Percentiles rank a stretch among this genome's conserved stretches.
Evolutionary conservation across 2,329 filamentous ascomycete species (phyloP).

Genomic region (Seiridium cupressi): DNA sequence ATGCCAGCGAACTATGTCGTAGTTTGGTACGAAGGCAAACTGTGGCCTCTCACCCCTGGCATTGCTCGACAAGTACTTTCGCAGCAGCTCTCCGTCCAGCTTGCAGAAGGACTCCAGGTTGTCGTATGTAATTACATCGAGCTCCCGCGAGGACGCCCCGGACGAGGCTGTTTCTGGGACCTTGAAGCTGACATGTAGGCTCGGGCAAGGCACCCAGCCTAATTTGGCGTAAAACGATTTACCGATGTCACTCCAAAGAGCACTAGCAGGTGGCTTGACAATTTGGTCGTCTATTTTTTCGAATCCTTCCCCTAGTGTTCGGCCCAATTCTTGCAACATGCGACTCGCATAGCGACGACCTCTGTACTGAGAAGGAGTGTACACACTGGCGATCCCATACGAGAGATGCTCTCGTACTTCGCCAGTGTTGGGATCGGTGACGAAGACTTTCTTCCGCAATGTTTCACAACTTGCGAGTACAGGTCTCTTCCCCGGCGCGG

Average conservation of each 20-base stretch:
- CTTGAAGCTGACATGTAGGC: constrained; percentile 68
- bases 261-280: constrained; percentile 57
- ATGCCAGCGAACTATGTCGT: constrained; percentile 72
- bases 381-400: constrained; percentile 81
- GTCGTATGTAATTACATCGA: constrained; percentile 50
- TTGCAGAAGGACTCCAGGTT: constrained; percentile 62
- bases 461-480: constrained; percentile 65
- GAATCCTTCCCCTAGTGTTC: background rate
- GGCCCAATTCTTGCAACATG: constrained; percentile 68
- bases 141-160: constrained; percentile 15
- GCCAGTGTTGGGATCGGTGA: constrained; percentile 33
- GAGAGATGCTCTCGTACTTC: constrained; percentile 54
- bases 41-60: constrained; percentile 39
- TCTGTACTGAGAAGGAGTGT: constrained; percentile 64
- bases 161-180: constrained; percentile 21
- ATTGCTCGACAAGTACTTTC: constrained; percentile 42
- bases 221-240: constrained; percentile 75
- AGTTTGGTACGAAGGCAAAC: constrained; percentile 68
- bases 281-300: constrained; percentile 17
- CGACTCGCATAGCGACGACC: constrained; percentile 74
- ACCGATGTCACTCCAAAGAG: constrained; percentile 85
- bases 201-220: constrained; percentile 76
- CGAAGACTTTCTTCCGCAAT: constrained; percentile 56
- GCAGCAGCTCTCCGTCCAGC: constrained; percentile 63
- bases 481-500: constrained; percentile 34